These are phyloP conservation scores for Tremellales sp. DNA, from an alignment of 1,284 basidiomycete genomes.

Conservation along the genomic window DNA sequence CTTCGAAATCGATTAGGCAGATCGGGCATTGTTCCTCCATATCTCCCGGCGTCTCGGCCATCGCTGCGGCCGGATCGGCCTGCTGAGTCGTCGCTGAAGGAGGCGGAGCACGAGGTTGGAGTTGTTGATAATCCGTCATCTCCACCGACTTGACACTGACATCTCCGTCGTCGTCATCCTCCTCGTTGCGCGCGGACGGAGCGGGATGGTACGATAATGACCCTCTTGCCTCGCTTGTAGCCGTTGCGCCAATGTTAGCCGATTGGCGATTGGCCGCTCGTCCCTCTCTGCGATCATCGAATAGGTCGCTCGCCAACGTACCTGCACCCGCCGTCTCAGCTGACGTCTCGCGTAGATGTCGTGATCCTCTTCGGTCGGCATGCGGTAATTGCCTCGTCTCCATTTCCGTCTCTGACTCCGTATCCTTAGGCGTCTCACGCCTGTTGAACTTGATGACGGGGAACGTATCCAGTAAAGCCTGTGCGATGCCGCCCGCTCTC, in stretches of 20 bases:
- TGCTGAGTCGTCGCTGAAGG: no score
- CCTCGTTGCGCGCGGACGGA: no score
- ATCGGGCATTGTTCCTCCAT: slow-evolving; percentile 76
- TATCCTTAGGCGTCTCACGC: background rate
- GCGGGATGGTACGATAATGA: no score
- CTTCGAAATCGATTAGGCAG: slow-evolving; percentile 86
- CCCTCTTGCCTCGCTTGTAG: no score
- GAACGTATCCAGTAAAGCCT: slow-evolving; percentile 90
- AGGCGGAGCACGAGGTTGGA: no score
- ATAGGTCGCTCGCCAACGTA: background rate
- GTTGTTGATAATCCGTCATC: no score
- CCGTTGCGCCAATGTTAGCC: no score
- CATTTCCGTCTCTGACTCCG: background rate
- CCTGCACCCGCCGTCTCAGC: no score
- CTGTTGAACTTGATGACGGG: slow-evolving; percentile 79
- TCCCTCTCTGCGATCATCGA: no score
- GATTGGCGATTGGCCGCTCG: no score
- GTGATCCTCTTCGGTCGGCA: background rate
- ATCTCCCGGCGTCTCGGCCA: slow-evolving; percentile 1
- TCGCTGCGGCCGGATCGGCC: background rate
- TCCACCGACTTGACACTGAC: background rate
- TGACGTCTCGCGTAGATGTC: no score
- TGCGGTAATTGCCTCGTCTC: background rate
- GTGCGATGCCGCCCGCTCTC: slow-evolving; percentile 71
- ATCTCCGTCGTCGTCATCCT: background rate